These are phyloP conservation scores for Trichocomaceae sp. DNA, from an alignment of 2,329 filamentous ascomycete genomes.

Conservation along the genomic window DNA sequence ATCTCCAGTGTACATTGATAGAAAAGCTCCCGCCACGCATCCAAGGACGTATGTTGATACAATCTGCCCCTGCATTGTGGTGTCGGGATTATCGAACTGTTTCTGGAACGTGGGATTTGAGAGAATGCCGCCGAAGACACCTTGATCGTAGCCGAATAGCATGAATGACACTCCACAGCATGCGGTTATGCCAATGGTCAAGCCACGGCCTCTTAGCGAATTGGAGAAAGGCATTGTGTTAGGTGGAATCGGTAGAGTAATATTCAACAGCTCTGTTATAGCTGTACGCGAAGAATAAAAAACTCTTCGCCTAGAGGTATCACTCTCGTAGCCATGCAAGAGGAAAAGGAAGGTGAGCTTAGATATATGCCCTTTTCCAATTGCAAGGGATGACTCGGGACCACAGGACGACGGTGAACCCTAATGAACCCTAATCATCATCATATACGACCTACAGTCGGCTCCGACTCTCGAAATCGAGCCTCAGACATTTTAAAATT, in stretches of 20 bases:
- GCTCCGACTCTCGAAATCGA: neutral
- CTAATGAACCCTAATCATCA: neutral
- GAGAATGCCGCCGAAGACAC: constrained; percentile 22
- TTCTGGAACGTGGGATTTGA: constrained; percentile 16
- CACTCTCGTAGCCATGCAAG: neutral
- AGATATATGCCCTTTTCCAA: neutral
- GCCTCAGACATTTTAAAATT: neutral
- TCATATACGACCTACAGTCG: neutral
- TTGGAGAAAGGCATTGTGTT: neutral
- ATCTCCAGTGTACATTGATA: constrained; percentile 18
- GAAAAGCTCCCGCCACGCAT: constrained; percentile 16
- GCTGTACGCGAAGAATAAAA: neutral
- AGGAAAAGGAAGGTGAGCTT: neutral
- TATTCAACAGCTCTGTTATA: neutral
- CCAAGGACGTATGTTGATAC: constrained; percentile 20
- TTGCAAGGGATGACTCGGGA: neutral
- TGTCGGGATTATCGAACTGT: constrained; percentile 16
- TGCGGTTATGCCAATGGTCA: constrained; percentile 12
- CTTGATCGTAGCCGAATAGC: constrained; percentile 25
- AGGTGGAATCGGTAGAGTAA: neutral
- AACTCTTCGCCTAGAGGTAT: neutral
- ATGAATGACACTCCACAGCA: constrained; percentile 17
- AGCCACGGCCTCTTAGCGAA: constrained; percentile 8
- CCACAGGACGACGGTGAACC: neutral
- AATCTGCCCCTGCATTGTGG: constrained; percentile 20